Percentiles rank a stretch among this genome's conserved stretches.
Conservation (phyloP, 1,284 basidiomycete genomes). For the Cutaneotrichosporon sp. region DNA sequence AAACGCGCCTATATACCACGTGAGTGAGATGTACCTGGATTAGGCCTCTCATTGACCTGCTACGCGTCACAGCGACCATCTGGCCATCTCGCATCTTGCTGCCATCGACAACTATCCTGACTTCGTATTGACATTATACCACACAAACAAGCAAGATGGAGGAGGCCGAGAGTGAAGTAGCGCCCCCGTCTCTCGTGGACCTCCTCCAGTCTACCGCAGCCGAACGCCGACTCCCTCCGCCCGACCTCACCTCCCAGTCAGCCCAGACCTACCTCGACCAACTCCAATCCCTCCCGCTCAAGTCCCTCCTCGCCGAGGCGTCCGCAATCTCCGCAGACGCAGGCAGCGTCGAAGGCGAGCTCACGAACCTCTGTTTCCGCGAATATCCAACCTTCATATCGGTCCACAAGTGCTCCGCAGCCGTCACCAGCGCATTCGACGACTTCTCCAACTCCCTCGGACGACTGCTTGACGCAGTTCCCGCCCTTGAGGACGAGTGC, state of each 20-base stretch:
- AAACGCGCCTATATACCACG: no score
- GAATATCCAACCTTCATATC: conserved; percentile 84
- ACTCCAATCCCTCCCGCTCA: conserved; percentile 61
- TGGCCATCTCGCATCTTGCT: no score
- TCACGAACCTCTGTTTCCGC: conserved; percentile 79
- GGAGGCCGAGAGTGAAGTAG: conserved; percentile 23
- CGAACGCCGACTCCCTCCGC: conserved; percentile 4
- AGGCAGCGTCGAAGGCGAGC: conserved; percentile 73
- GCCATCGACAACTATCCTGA: no score
- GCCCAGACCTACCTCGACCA: conserved; percentile 47
- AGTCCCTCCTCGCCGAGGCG: conserved; percentile 65
- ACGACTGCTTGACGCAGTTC: conserved; percentile 61
- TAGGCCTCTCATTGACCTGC: no score
- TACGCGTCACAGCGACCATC: no score
- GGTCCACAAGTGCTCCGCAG: conserved; percentile 57
- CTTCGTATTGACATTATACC: no score
- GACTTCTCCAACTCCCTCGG: conserved; percentile 62
- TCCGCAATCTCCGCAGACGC: conserved; percentile 69
- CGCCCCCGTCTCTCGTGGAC: conserved; percentile 28
- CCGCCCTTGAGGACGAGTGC: conserved; percentile 65
- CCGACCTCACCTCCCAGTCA: conserved; percentile 22
- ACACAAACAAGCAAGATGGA: conserved; percentile 13
- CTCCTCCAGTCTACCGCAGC: conserved; percentile 26
- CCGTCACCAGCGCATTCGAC: conserved; percentile 63
- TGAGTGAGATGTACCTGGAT: no score